These are phyloP conservation scores for Suillus occidentalis DNA, from an alignment of 768 basidiomycete species.

Conservation along the genomic window DNA sequence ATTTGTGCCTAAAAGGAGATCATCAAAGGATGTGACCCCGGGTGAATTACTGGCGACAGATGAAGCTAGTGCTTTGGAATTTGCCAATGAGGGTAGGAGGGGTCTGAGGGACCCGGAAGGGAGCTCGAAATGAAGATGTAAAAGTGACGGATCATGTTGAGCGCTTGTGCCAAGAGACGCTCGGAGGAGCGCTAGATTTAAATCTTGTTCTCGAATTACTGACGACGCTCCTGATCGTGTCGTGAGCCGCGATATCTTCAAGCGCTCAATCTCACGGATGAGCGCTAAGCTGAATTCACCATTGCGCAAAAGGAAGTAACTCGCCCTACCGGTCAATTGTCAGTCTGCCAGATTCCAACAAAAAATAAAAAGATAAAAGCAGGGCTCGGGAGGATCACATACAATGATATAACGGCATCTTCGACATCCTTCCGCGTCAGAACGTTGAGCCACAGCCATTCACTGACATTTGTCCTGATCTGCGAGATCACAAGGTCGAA, in stretches of 20 bases:
- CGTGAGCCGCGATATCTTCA: slow-evolving; percentile 77
- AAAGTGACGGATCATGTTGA: slow-evolving; percentile 79
- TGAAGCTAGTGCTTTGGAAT: slow-evolving; percentile 37
- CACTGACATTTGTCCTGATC: slow-evolving; percentile 80
- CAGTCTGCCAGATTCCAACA: slow-evolving; percentile 12
- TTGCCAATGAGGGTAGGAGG: slow-evolving; percentile 70
- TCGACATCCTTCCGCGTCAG: slow-evolving; percentile 81
- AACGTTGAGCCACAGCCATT: slow-evolving; percentile 93
- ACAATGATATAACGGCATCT: slow-evolving; percentile 85
- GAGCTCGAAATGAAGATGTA: slow-evolving; percentile 71
- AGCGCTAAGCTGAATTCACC: slow-evolving; percentile 85
- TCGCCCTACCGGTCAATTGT: slow-evolving; percentile 51
- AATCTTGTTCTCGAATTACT: slow-evolving; percentile 88
- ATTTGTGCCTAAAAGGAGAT: slow-evolving; percentile 78
- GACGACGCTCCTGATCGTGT: slow-evolving; percentile 61
- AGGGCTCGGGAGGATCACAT: slow-evolving; percentile 29
- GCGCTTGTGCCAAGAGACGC: slow-evolving; percentile 88
- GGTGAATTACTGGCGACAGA: slow-evolving; percentile 36
- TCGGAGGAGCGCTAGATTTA: slow-evolving; percentile 83
- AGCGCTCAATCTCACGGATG: slow-evolving; percentile 82
- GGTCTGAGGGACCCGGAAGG: slow-evolving; percentile 83
- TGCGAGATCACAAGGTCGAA: slow-evolving; percentile 75
- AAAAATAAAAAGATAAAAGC: neutral
- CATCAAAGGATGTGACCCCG: slow-evolving; percentile 60
- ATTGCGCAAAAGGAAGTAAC: slow-evolving; percentile 86